A percentile compares a stretch with the other conserved stretches of the same genome.
phyloP scores from a whole-genome alignment of 2,329 filamentous ascomycete species.

The Endoconidiophora polonica region DNA sequence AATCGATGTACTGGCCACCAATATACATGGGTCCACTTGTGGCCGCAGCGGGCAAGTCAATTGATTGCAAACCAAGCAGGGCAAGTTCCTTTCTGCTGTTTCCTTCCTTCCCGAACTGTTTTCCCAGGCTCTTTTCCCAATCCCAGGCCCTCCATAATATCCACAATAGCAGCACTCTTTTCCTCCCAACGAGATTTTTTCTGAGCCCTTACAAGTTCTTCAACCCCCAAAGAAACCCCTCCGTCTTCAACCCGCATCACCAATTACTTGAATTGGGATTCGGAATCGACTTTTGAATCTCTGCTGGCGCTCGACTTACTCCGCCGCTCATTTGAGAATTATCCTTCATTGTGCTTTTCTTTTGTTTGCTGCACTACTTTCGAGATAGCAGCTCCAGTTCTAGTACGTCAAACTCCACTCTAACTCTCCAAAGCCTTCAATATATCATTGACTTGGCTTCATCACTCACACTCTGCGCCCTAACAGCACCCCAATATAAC shows the following conservation, averaged over 20 bases:
- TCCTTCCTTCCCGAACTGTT: slow-evolving; percentile 10
- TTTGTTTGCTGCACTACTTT: slow-evolving; percentile 1
- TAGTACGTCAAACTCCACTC: not conserved
- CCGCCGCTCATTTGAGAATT: slow-evolving; percentile 11
- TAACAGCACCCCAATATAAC: too few relatives aligned
- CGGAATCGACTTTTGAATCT: slow-evolving; percentile 2
- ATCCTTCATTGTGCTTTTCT: not conserved
- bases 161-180: not conserved
- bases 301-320: slow-evolving; percentile 7
- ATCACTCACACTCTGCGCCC: too few relatives aligned
- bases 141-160: not conserved
- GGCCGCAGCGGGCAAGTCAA: not conserved
- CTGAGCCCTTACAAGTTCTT: not conserved
- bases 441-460: too few relatives aligned
- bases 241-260: not conserved
- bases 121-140: not conserved
- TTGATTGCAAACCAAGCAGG: slow-evolving; percentile 6
- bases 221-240: not conserved
- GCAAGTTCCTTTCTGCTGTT: slow-evolving; percentile 5
- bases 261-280: slow-evolving; percentile 3
- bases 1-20: not conserved
- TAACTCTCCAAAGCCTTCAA: too few relatives aligned
- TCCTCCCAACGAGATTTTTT: not conserved
- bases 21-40: not conserved
- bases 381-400: not conserved